Conservation (phyloP, 331 rosid species). For the Acacia concinna region DNA sequence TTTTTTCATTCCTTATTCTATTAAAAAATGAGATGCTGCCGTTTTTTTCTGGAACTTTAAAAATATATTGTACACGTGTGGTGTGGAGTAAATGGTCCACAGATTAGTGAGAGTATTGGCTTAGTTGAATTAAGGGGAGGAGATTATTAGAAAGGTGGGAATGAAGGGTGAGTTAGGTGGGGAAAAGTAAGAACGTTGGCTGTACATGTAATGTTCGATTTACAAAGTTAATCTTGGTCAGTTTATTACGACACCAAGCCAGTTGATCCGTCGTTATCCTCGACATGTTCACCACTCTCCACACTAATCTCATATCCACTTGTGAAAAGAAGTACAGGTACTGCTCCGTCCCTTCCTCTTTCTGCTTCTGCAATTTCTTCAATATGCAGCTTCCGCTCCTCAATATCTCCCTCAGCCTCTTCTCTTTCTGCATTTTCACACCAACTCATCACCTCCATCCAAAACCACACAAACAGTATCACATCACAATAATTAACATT, state of each 20-base stretch:
- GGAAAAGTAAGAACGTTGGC: constrained; percentile 80
- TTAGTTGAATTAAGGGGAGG: background rate
- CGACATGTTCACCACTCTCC: constrained; percentile 84
- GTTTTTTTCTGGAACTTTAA: background rate
- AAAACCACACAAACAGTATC: too few relatives aligned
- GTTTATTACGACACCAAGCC: constrained; percentile 81
- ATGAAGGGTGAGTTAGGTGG: constrained; percentile 38
- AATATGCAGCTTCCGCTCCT: constrained; percentile 79
- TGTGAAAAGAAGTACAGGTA: constrained; percentile 68
- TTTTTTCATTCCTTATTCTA: background rate
- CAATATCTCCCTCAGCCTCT: constrained; percentile 54
- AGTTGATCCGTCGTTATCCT: constrained; percentile 80
- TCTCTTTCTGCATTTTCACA: constrained; percentile 65
- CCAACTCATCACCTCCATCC: too few relatives aligned
- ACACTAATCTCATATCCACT: constrained; percentile 84
- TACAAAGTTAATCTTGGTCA: constrained; percentile 58
- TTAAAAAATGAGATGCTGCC: background rate
- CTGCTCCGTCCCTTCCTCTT: constrained; percentile 58
- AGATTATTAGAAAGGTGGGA: background rate
- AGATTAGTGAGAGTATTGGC: too few relatives aligned
- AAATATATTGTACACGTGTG: background rate
- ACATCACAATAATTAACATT: too few relatives aligned
- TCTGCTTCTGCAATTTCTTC: constrained; percentile 56
- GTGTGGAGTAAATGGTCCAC: background rate
- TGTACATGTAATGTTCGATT: constrained; percentile 68